Percentiles rank a stretch among this genome's conserved stretches.
These are phyloP conservation scores for Aspergillus sp. DNA, from an alignment of 2,329 filamentous ascomycete genomes.

Conservation along the genomic window DNA sequence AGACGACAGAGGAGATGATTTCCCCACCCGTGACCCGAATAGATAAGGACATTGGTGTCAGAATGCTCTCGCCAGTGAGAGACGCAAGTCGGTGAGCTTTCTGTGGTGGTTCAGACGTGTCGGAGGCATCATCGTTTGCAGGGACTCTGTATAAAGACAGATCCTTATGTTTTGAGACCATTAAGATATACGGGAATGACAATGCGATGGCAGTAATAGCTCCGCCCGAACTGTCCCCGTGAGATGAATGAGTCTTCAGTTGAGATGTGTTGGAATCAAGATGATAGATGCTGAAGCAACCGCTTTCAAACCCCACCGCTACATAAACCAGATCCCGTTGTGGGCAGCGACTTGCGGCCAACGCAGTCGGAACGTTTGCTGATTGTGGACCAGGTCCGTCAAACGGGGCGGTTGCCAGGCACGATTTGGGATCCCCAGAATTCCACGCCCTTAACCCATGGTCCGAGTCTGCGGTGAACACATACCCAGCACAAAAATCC, in stretches of 20 bases:
- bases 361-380: slow-evolving; percentile 62
- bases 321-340: slow-evolving; percentile 54
- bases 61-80: slow-evolving; percentile 74
- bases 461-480: slow-evolving; percentile 70
- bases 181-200: slow-evolving; percentile 71
- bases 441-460: slow-evolving; percentile 78
- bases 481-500: slow-evolving; percentile 71
- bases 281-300: slow-evolving; percentile 68
- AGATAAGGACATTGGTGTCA: slow-evolving; percentile 76
- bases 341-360: slow-evolving; percentile 43
- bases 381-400: slow-evolving; percentile 47
- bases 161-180: slow-evolving; percentile 70
- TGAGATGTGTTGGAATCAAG: slow-evolving; percentile 47
- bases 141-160: slow-evolving; percentile 72
- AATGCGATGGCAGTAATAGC: slow-evolving; percentile 69
- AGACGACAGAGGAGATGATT: slow-evolving; percentile 80
- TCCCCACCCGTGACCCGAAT: slow-evolving; percentile 64
- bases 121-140: slow-evolving; percentile 3
- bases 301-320: slow-evolving; percentile 68
- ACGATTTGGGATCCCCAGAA: slow-evolving; percentile 57
- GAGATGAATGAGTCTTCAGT: slow-evolving; percentile 55
- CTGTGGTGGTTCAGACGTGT: slow-evolving; percentile 8
- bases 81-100: slow-evolving; percentile 64
- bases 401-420: slow-evolving; percentile 53
- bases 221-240: slow-evolving; percentile 62